These are phyloP conservation scores for Chimonanthus salicifolius DNA, from an alignment of 164 flowering plant genomes.

Conservation along the genomic window DNA sequence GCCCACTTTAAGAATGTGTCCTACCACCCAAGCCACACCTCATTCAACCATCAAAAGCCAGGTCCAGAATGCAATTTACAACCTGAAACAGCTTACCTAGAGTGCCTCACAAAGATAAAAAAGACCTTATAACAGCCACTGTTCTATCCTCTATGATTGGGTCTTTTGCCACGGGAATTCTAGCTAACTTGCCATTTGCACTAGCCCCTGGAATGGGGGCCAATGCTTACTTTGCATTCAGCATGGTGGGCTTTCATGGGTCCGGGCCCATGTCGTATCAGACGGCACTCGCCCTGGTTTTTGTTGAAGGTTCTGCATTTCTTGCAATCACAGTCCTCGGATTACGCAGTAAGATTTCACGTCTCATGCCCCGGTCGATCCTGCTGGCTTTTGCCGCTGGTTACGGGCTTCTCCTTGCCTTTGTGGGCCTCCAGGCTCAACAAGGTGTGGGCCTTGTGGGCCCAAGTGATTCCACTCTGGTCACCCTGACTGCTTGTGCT, in stretches of 20 bases:
- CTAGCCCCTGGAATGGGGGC: conserved; percentile 94
- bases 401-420: conserved; percentile 83
- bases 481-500: conserved; percentile 65
- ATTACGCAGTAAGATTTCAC: conserved; percentile 60
- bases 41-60: conserved; percentile 6
- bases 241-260: conserved; percentile 87
- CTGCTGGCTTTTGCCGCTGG: conserved; percentile 76
- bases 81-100: too few species aligned
- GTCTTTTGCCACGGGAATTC: conserved; percentile 66
- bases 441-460: conserved; percentile 81
- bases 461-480: conserved; percentile 60
- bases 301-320: conserved; percentile 69
- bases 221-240: conserved; percentile 86
- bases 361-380: conserved; percentile 76
- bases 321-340: conserved; percentile 65
- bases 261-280: conserved; percentile 59
- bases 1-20: background rate
- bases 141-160: conserved; percentile 68
- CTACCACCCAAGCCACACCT: background rate
- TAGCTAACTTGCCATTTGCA: conserved; percentile 78
- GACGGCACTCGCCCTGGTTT: conserved; percentile 63
- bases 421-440: conserved; percentile 73
- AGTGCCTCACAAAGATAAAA: too few species aligned
- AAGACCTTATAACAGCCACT: conserved; percentile 70
- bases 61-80: conserved; percentile 34